Base-by-base conservation (phyloP, 768 basidiomycete species). In the Pleurotus sapidus region DNA sequence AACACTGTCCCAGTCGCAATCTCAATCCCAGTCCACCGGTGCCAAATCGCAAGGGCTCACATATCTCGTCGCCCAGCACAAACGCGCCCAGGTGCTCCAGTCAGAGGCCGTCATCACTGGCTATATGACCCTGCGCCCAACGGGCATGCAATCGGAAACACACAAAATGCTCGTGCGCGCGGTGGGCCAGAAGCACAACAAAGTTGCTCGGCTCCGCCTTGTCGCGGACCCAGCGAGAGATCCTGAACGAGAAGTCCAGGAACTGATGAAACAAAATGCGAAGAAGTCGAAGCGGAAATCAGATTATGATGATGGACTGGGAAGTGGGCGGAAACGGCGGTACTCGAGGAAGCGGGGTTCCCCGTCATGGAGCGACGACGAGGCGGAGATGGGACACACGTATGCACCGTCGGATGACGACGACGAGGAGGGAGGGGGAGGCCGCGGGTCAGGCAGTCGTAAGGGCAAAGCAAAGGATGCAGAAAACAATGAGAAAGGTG, bases 21-120 rank as follows among this genome's bases (percentile, higher is more conserved):
- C 74, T 72, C 30, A 34, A 60, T 69, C 64, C 11, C 71, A 70
- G 50, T 57, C 75, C 20, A 46, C 65, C 12, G 64, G 67, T 5
- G 67, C 67, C 50, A 86, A 82, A 66, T 77, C 83, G 5, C 88
- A 92, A 66, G 90, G 92, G 30, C 77, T 94, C 46, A 91, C 93
- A 23, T 95, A 95, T 71, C 86, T 95, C 62, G 89, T 93, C 57
- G 92, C 91, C 14, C 91, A 95, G 65, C 93, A 90, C 71, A 91
- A 93, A 68, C 84, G 87, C 46, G 87, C 89, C 2, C 86, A 89
- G 61, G 86, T 95, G 15, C 79, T 93, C n/a, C 93, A 95, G 70
- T 81, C 91, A 23, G 93, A 95, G 67, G 88, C 90, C 2, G 75
- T 88, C 58, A 78, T 95, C 57, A 89, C 91, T 2, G 93, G 93